These are phyloP conservation scores for Claviceps citrina DNA, from an alignment of 2,329 filamentous ascomycete genomes.

Conservation along the genomic window DNA sequence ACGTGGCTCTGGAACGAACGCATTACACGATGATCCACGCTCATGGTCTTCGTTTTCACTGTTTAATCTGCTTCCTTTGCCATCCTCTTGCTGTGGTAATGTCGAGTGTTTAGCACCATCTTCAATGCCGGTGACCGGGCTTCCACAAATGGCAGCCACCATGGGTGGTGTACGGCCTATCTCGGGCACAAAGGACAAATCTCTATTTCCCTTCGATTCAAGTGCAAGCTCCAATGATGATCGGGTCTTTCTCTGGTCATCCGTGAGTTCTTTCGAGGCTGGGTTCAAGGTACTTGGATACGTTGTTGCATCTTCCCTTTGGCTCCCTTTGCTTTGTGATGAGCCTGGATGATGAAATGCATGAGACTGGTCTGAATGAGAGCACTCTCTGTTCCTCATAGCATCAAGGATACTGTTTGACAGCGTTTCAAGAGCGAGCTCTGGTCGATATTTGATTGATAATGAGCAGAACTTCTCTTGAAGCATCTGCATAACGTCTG, in stretches of 20 bases:
- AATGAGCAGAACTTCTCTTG: constrained; percentile 35
- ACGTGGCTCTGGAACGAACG: neutral
- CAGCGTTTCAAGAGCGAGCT: constrained; percentile 29
- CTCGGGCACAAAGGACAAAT: neutral
- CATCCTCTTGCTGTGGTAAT: neutral
- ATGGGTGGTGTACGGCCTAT: neutral
- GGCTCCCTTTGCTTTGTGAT: constrained; percentile 7
- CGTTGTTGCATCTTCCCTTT: constrained; percentile 8
- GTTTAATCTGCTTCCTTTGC: neutral
- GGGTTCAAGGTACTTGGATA: neutral
- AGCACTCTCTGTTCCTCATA: constrained; percentile 10
- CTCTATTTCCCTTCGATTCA: neutral
- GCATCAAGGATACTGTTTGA: constrained; percentile 29
- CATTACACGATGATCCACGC: neutral
- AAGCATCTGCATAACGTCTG: constrained; percentile 33
- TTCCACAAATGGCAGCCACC: neutral
- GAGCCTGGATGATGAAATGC: constrained; percentile 1
- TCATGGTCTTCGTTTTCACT: neutral
- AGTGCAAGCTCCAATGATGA: neutral
- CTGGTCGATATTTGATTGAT: constrained; percentile 23
- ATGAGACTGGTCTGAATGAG: neutral
- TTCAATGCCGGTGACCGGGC: neutral
- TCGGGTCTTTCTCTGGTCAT: neutral
- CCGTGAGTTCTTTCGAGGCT: neutral
- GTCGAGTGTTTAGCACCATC: neutral